Base-by-base conservation (phyloP, 192 early-diverging fungal genomes). In the Lunasporangiospora selenospora region DNA sequence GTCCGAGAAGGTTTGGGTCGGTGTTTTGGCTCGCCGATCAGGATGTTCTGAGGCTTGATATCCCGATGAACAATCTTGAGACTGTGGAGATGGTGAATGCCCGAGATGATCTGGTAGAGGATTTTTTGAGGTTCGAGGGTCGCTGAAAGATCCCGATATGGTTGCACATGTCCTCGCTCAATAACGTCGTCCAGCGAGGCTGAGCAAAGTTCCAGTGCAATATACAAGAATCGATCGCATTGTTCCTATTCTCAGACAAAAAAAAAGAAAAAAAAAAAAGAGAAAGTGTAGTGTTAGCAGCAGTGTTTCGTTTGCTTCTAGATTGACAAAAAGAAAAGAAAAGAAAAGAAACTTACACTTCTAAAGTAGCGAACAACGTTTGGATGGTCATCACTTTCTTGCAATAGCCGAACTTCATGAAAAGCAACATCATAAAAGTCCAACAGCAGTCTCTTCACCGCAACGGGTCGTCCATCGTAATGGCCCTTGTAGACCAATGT, bases 31-130 rank as follows among this genome's bases (percentile, higher is more conserved):
- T 84, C 83, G 5, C 87, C 88, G 37, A 98, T 79, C 43, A 98
- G 81, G 45, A 98, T 96, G 63, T 98, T 98, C 50, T 98, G 89
- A 15, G 89, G 97, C 75, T 99, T 99, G 63, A 99, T 95, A 67
- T 99, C 97, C 9, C 97, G 88, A 75, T 99, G 97, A 4, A 99
- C 96, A 63, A 99, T 95, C 77, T 98, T 95, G 30, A 98, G 82
- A 29, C 85, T 83, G 67, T 99, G 97, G 13, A 99, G 71, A 59
- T 98, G 92, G 42, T 90, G 83, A 15, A 99, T 70, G 0, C 97
- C 97, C 16, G 80, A 70, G 50, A 93, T 86, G 36, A 98, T 92
- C 77, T 98, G 95, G 41, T 84, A 83, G 46, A 97, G 77, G 18
- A 93, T 85, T 30, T 84, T 82, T 51, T 83, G 80, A 6, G 92